A percentile compares a stretch with the other conserved stretches of the same genome.
phyloP scores from a whole-genome alignment of 2,329 filamentous ascomycete genomes.

The Cryphonectria japonica region DNA sequence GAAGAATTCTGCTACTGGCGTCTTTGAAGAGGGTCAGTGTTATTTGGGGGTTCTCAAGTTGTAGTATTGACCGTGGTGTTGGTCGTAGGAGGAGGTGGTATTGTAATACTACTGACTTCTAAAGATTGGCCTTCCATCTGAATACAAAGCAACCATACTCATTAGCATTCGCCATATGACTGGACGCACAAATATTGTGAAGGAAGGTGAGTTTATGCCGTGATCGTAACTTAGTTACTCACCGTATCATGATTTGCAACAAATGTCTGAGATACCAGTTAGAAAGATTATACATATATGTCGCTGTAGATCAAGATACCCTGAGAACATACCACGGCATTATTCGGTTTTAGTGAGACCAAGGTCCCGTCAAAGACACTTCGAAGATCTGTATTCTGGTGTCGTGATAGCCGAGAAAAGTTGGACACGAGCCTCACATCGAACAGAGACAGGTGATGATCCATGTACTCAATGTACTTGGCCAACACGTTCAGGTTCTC shows the following conservation, averaged over 20 bases:
- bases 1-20: slow-evolving; percentile 64
- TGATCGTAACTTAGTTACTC: slow-evolving; percentile 33
- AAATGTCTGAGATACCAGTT: slow-evolving; percentile 52
- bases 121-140: slow-evolving; percentile 52
- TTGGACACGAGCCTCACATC: slow-evolving; percentile 69
- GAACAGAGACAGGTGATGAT: slow-evolving; percentile 61
- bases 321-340: slow-evolving; percentile 55
- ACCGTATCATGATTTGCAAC: slow-evolving; percentile 71
- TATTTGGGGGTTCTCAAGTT: no score
- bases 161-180: not conserved
- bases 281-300: not conserved
- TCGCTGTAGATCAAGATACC: not conserved
- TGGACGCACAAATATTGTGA: not conserved
- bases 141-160: not conserved
- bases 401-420: slow-evolving; percentile 62
- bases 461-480: slow-evolving; percentile 60
- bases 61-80: not conserved
- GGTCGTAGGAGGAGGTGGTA: not conserved
- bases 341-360: slow-evolving; percentile 53
- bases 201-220: not conserved
- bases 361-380: slow-evolving; percentile 62
- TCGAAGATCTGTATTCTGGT: slow-evolving; percentile 59
- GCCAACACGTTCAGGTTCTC: slow-evolving; percentile 59
- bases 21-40: slow-evolving; percentile 36
- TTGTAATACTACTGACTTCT: slow-evolving; percentile 43